A percentile compares a stretch with the other conserved stretches of the same genome.
Conservation (phyloP, 441 rosid genomes). For the Capsella rubella region DNA sequence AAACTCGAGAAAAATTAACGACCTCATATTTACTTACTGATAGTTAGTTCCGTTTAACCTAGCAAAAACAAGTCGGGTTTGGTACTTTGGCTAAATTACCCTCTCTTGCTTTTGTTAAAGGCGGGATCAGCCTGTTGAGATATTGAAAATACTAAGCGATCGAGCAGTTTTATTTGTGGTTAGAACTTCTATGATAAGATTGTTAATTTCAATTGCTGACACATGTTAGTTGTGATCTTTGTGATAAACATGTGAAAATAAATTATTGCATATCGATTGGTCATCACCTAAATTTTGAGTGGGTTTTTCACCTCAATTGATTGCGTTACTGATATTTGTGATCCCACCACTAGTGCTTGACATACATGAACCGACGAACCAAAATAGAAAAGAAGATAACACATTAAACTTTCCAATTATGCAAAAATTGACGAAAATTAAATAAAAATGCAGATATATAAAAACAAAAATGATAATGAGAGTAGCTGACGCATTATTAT, state of each 20-base stretch:
- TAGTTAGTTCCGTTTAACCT: background rate
- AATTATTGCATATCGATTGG: conserved; percentile 29
- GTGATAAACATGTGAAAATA: conserved; percentile 18
- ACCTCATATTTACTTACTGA: background rate
- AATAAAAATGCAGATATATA: background rate
- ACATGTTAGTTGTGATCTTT: conserved; percentile 11
- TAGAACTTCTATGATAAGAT: background rate
- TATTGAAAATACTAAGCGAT: background rate
- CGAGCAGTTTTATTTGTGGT: background rate
- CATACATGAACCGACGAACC: conserved; percentile 26
- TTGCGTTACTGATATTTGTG: conserved; percentile 24
- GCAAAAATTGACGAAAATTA: background rate
- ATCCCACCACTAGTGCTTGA: conserved; percentile 42
- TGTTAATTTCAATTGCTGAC: conserved; percentile 6
- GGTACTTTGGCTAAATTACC: background rate
- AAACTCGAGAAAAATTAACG: background rate
- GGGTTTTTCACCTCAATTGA: conserved; percentile 40
- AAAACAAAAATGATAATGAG: background rate
- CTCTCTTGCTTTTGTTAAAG: too few species aligned
- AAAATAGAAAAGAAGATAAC: background rate
- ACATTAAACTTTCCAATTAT: background rate
- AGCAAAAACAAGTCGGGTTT: conserved; percentile 6
- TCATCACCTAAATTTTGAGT: conserved; percentile 33
- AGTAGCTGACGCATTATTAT: conserved; percentile 6
- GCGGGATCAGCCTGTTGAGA: background rate